Evolutionary conservation across 1,284 basidiomycete species (phyloP), one percentile per base, ranked within the genome.

Genomic region (Schizopora paradoxa): DNA sequence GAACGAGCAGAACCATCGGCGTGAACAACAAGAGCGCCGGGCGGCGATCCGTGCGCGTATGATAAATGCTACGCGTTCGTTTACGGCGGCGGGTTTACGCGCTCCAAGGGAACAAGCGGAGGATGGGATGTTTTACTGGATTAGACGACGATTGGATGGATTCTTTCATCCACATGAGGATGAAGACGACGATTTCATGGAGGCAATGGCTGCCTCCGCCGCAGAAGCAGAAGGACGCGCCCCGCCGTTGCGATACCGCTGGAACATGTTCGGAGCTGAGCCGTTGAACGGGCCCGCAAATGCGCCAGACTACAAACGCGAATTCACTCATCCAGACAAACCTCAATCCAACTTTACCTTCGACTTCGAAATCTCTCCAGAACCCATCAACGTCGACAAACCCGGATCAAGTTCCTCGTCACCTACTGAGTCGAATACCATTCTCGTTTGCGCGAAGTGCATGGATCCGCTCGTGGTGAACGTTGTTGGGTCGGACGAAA

Each of bases 261-360:
- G n/a, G n/a, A n/a, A n/a, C n/a, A n/a, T n/a, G n/a, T n/a, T n/a
- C n/a, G n/a, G n/a, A n/a, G n/a, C n/a, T n/a, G n/a, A n/a, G n/a
- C n/a, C n/a, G n/a, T n/a, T n/a, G n/a, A 31, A 31, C 28, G 14
- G 14, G 10, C 13, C 19, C 40, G n/a, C 10, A 19, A 29, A 21
- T 7, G 43, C 19, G 38, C 60, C 66, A 3, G 68, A 75, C 45
- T 88, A 84, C 58, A 71, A 70, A 51, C 60, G 66, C 2, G 66
- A 66, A 8, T 87, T 78, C 60, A 88, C 86, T 0, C 85, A 88
- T 58, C 73, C 81, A 2, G 57, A 59, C 6, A 63, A 62, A 8
- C 64, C 73, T 4, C 64, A 70, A 14, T 62, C 77, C 26, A 83
- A 82, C 2, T 88, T 82, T 58, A 76, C 78, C 0, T 73, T 72